phyloP scores from a whole-genome alignment of 371 early-diverging fungal species.

The Capillidium heterosporum region DNA sequence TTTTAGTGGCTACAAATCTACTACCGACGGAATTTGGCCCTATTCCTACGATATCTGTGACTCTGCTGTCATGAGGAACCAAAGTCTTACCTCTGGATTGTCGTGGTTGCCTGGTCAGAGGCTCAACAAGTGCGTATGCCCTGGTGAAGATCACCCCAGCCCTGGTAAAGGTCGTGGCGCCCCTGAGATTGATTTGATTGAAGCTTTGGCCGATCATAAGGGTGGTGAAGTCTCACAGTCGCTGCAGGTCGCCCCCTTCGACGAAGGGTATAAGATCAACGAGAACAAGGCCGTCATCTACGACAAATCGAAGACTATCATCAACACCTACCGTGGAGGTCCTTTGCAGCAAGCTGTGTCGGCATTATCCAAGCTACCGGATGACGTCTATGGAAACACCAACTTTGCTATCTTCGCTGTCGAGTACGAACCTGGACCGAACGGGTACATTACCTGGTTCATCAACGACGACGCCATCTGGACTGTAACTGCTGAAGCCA shows the following conservation, averaged over 20 bases:
- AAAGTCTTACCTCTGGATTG: slow-evolving; percentile 9
- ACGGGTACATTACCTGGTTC: slow-evolving; percentile 7
- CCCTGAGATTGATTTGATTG: slow-evolving; percentile 31
- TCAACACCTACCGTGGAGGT: slow-evolving; percentile 4
- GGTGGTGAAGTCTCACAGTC: slow-evolving; percentile 9
- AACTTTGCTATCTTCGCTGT: slow-evolving; percentile 2
- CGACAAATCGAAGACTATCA: neutral
- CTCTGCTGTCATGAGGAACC: slow-evolving; percentile 23
- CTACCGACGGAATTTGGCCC: slow-evolving; percentile 35
- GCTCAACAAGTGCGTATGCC: slow-evolving; percentile 27
- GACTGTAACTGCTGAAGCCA: slow-evolving; percentile 3
- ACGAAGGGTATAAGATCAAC: neutral
- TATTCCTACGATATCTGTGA: slow-evolving; percentile 30
- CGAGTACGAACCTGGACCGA: slow-evolving; percentile 5
- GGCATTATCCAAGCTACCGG: neutral
- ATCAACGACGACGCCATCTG: slow-evolving; percentile 3
- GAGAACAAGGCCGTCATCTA: neutral
- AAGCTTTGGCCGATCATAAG: slow-evolving; percentile 11
- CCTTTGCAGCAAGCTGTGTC: slow-evolving; percentile 7
- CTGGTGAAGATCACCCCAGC: slow-evolving; percentile 21
- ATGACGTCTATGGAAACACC: neutral
- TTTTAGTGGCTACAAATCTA: slow-evolving; percentile 23
- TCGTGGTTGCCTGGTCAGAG: slow-evolving; percentile 18
- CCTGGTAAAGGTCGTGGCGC: slow-evolving; percentile 32
- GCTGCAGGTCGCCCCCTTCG: slow-evolving; percentile 9